Evolutionary conservation across 129 eudicot genomes (phyloP).

Genomic region (Flaveria robusta): DNA sequence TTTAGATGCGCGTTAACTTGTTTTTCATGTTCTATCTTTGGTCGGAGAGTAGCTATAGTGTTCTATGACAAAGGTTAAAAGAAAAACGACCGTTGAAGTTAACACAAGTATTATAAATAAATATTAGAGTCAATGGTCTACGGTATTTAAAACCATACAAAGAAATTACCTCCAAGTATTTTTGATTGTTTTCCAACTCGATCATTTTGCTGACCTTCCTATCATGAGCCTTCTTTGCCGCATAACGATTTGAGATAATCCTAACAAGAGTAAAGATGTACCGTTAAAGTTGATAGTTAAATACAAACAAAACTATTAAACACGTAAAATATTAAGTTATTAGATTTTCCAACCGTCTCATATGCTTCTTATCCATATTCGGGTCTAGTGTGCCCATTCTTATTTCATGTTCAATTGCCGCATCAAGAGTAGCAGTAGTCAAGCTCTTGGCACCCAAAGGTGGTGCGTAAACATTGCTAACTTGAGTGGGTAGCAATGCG

Average conservation of each 20-base stretch:
- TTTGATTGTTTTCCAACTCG: constrained; percentile 9
- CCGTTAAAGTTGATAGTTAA: background rate
- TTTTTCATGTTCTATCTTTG: constrained; percentile 23
- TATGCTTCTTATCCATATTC: constrained; percentile 19
- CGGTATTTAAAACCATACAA: background rate
- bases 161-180: constrained; percentile 20
- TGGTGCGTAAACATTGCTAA: background rate
- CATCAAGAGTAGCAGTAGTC: constrained; percentile 15
- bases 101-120: background rate
- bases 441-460: background rate
- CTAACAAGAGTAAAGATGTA: background rate
- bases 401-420: constrained; percentile 22
- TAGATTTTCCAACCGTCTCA: constrained; percentile 27
- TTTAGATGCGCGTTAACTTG: constrained; percentile 6
- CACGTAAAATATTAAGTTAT: background rate
- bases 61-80: background rate
- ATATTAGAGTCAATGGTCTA: background rate
- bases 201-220: constrained; percentile 8
- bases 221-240: constrained; percentile 31
- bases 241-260: constrained; percentile 32
- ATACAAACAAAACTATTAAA: background rate
- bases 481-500: background rate
- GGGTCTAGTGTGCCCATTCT: constrained; percentile 28
- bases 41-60: constrained; percentile 16
- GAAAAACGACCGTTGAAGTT: background rate